Conservation (phyloP, 2,329 filamentous ascomycete genomes). For the Fusarium mangiferae region DNA sequence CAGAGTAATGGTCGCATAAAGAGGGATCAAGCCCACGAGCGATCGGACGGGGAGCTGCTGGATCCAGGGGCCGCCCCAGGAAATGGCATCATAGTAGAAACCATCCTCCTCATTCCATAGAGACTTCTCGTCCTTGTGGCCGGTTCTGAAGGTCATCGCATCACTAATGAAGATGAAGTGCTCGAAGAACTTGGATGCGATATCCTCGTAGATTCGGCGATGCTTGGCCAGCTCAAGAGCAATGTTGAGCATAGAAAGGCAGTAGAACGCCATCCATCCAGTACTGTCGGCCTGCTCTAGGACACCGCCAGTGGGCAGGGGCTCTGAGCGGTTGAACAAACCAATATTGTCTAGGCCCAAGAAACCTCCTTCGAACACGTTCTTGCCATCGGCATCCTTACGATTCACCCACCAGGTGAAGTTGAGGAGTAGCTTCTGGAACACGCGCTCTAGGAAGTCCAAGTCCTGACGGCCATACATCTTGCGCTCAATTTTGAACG, state of each 20-base stretch:
- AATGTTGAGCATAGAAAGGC: conserved; percentile 96
- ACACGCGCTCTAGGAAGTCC: conserved; percentile 94
- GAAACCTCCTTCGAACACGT: conserved; percentile 97
- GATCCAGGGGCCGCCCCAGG: conserved; percentile 92
- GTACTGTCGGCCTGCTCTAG: conserved; percentile 97
- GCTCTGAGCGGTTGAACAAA: conserved; percentile 95
- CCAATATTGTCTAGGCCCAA: conserved; percentile 97
- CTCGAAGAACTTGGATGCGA: conserved; percentile 98
- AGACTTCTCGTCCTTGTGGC: conserved; percentile 77
- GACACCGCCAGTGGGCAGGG: conserved; percentile 90
- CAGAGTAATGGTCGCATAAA: conserved; percentile 90
- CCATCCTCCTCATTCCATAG: conserved; percentile 97
- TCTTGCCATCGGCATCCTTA: conserved; percentile 94
- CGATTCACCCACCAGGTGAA: conserved; percentile 99
- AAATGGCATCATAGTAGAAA: conserved; percentile 99
- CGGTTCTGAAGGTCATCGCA: conserved; percentile 89
- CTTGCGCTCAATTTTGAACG: conserved; percentile 98
- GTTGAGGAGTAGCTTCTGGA: conserved; percentile 94
- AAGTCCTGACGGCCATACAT: conserved; percentile 94
- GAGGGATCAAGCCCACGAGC: conserved; percentile 90
- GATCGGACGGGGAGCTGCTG: conserved; percentile 93
- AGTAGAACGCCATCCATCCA: conserved; percentile 99
- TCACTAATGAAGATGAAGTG: conserved; percentile 98
- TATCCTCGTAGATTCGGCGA: conserved; percentile 93
- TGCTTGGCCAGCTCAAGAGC: conserved; percentile 95